Evolutionary conservation across 176 grass and related monocot genomes (phyloP).

Genomic region (Hordeum vulgare): MorexV3_pseudomolecules_assembly NC_058522.1:544865025-544865524

Average conservation of each 20-base stretch:
- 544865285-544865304: neutral
- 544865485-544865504: slow-evolving; percentile 55
- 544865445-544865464: slow-evolving; percentile 93
- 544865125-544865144: slow-evolving; percentile 82
- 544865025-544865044: slow-evolving; percentile 16
- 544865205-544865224: slow-evolving; percentile 74
- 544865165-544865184: slow-evolving; percentile 93
- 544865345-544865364: slow-evolving; percentile 44
- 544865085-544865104: slow-evolving; percentile 78
- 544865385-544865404: slow-evolving; percentile 63
- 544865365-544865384: slow-evolving; percentile 76
- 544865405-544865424: slow-evolving; percentile 81
- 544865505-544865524: slow-evolving; percentile 3
- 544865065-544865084: slow-evolving; percentile 95
- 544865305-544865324: slow-evolving; percentile 2
- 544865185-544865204: slow-evolving; percentile 76
- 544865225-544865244: slow-evolving; percentile 55
- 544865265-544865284: slow-evolving; percentile 45
- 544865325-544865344: slow-evolving; percentile 1
- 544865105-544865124: slow-evolving; percentile 62
- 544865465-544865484: slow-evolving; percentile 78
- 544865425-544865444: slow-evolving; percentile 60
- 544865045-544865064: slow-evolving; percentile 79
- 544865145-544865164: slow-evolving; percentile 70
- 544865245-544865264: slow-evolving; percentile 87